Percentiles rank a stretch among this genome's conserved stretches.
These are phyloP conservation scores for Berberis vulgaris DNA, from an alignment of 164 flowering plant genomes.

Conservation along the genomic window DNA sequence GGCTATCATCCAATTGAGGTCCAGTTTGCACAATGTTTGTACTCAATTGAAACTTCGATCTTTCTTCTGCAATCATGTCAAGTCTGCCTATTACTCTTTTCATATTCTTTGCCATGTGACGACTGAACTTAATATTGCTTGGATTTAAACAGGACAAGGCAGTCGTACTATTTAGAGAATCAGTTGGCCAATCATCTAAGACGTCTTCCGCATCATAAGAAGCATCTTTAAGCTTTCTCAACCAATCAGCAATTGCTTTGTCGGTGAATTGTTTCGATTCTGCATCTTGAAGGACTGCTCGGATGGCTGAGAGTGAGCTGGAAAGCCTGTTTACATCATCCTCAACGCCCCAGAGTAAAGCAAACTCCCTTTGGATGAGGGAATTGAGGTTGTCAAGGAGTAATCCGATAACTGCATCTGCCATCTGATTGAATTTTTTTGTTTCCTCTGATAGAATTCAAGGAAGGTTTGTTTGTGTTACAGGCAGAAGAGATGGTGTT, in stretches of 20 bases:
- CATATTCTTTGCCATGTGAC: not conserved
- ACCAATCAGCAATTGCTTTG: not conserved
- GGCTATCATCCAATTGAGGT: not conserved
- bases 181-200: not conserved
- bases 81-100: not conserved
- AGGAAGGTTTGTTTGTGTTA: too few species aligned
- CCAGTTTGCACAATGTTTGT: not conserved
- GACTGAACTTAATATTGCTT: not conserved
- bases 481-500: too few species aligned
- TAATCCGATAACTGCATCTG: not conserved
- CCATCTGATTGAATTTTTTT: not conserved
- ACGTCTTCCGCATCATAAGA: slow-evolving; percentile 4
- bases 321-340: not conserved
- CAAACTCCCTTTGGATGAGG: not conserved
- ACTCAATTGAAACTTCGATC: slow-evolving; percentile 6
- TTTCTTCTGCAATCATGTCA: slow-evolving; percentile 5
- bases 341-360: not conserved
- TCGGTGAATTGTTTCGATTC: not conserved
- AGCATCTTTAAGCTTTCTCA: not conserved
- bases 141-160: not conserved
- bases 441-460: too few species aligned
- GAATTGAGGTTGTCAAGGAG: not conserved
- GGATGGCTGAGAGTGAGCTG: not conserved
- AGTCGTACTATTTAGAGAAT: not conserved
- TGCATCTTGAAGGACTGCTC: not conserved